These are phyloP conservation scores for Harrya chromipes DNA, from an alignment of 768 basidiomycete species.

Conservation along the genomic window DNA sequence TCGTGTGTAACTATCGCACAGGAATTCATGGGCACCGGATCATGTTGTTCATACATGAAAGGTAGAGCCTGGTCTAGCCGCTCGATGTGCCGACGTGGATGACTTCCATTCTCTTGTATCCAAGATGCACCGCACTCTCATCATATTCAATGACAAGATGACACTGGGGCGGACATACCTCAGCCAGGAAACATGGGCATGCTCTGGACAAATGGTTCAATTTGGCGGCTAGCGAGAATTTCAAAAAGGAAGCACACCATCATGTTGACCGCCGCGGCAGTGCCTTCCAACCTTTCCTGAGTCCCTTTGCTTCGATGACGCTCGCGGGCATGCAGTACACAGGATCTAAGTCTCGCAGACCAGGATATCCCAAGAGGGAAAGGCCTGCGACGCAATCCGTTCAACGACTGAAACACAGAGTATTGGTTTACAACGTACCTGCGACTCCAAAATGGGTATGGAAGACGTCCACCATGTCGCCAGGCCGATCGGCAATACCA, in stretches of 20 bases:
- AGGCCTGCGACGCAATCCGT: constrained; percentile 47
- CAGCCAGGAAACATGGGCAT: neutral
- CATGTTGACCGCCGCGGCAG: constrained; percentile 26
- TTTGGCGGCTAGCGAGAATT: constrained; percentile 1
- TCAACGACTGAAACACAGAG: neutral
- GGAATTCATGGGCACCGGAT: constrained; percentile 5
- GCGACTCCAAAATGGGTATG: constrained; percentile 93
- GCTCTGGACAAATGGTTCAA: constrained; percentile 3
- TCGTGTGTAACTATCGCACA: constrained; percentile 6
- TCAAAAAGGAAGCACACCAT: constrained; percentile 8
- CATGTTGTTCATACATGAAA: constrained; percentile 2
- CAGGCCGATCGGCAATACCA: constrained; percentile 92
- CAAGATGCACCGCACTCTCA: constrained; percentile 6
- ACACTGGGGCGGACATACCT: neutral
- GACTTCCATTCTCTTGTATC: constrained; percentile 17
- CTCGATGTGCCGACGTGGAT: constrained; percentile 1
- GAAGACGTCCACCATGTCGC: constrained; percentile 95
- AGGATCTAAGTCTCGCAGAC: constrained; percentile 83
- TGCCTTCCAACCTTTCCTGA: constrained; percentile 49
- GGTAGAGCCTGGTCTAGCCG: neutral
- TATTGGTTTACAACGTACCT: constrained; percentile 39
- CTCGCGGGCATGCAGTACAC: constrained; percentile 93
- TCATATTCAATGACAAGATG: constrained; percentile 2
- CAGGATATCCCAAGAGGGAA: constrained; percentile 84
- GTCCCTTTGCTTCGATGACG: constrained; percentile 65